A percentile compares a stretch with the other conserved stretches of the same genome.
phyloP scores from a whole-genome alignment of 805 yeast genomes.

The Schwanniomyces pseudopolymorphus region DNA sequence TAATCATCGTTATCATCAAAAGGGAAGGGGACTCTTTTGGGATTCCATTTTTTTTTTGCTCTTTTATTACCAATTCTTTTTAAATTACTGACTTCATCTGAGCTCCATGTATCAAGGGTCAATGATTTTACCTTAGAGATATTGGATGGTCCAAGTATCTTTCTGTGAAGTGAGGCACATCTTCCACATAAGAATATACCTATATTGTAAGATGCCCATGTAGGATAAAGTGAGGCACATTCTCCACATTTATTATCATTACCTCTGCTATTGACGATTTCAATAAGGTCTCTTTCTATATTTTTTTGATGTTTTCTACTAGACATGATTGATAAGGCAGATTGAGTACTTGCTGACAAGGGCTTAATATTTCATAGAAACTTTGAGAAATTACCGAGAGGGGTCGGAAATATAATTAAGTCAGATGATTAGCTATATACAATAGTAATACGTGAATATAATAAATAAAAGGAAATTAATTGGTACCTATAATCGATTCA shows the following conservation, averaged over 20 bases:
- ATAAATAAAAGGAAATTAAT: too few relatives aligned
- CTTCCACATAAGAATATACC: conserved; percentile 82
- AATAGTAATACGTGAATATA: too few relatives aligned
- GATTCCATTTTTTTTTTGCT: conserved; percentile 66
- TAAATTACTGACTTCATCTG: conserved; percentile 49
- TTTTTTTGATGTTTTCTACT: conserved; percentile 43
- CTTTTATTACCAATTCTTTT: conserved; percentile 59
- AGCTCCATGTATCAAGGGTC: conserved; percentile 69
- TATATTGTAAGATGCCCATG: conserved; percentile 49
- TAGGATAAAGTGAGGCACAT: conserved; percentile 68
- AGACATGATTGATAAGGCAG: conserved; percentile 5
- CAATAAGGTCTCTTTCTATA: conserved; percentile 53
- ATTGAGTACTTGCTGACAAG: background rate
- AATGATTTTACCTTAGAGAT: conserved; percentile 69
- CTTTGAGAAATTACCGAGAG: background rate
- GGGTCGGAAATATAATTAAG: background rate
- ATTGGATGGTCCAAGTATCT: conserved; percentile 53
- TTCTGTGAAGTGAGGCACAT: conserved; percentile 78
- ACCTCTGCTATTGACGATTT: conserved; percentile 54
- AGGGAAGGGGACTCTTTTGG: conserved; percentile 66
- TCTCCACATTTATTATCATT: conserved; percentile 79
- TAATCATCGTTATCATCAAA: conserved; percentile 65
- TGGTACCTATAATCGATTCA: background rate
- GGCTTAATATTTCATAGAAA: background rate
- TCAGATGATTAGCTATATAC: conserved; percentile 1